Conservation (phyloP, 1,284 basidiomycete genomes). For the Apiotrichum laibachii region DNA sequence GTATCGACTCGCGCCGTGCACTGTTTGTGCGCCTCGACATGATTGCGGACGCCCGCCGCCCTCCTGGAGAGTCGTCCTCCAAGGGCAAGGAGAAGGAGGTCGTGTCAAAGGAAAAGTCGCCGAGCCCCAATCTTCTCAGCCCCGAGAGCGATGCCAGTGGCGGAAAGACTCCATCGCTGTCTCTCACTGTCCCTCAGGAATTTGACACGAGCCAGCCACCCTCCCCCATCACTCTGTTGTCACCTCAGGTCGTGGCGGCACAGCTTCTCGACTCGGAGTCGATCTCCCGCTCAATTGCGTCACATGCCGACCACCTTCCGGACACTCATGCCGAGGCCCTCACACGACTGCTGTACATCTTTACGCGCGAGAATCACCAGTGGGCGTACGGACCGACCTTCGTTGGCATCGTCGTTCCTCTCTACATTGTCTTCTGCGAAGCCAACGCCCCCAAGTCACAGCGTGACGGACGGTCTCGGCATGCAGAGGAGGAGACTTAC, state of each 20-base stretch:
- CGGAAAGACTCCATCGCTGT: constrained; percentile 20
- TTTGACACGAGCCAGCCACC: constrained; percentile 8
- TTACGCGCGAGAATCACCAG: constrained; percentile 40
- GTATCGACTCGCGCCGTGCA: constrained; percentile 12
- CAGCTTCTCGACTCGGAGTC: constrained; percentile 7
- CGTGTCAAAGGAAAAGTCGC: too few relatives aligned
- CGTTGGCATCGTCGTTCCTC: constrained; percentile 43
- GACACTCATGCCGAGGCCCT: constrained; percentile 48
- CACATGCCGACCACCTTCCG: constrained; percentile 14
- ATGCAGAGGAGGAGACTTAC: constrained; percentile 48
- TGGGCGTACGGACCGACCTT: constrained; percentile 43
- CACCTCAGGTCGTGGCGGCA: constrained; percentile 28
- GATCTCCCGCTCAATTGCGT: constrained; percentile 16
- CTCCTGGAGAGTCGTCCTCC: background rate
- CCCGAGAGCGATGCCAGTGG: constrained; percentile 8
- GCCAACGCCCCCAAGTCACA: constrained; percentile 6
- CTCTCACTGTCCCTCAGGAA: constrained; percentile 21
- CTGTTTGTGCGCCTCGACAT: constrained; percentile 15
- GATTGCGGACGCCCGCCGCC: constrained; percentile 1
- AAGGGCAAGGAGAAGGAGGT: constrained; percentile 12
- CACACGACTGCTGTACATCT: constrained; percentile 47
- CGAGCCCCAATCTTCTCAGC: constrained; percentile 20
- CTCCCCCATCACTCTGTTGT: constrained; percentile 41
- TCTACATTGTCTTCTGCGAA: constrained; percentile 45
- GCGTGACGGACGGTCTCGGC: constrained; percentile 6